phyloP scores from a whole-genome alignment of 768 basidiomycete species.

The Mycena albidolilacea region DNA sequence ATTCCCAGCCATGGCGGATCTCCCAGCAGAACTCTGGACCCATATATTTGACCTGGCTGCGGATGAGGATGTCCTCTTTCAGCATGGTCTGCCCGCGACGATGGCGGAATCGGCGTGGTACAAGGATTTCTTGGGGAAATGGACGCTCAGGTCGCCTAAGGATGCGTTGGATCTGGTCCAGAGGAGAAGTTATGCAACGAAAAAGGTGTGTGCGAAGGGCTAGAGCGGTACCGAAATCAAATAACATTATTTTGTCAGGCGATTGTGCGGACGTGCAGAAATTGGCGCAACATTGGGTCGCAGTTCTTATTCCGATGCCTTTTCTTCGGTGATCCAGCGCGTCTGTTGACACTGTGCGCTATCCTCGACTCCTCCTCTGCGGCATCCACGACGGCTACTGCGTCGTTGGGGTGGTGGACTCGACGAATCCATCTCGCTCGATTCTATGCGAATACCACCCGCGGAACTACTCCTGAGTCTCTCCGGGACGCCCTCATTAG shows the following conservation, averaged over 20 bases:
- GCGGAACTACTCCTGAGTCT: slow-evolving; percentile 60
- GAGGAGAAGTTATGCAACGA: slow-evolving; percentile 72
- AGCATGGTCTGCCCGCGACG: slow-evolving; percentile 70
- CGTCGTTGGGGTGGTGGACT: slow-evolving; percentile 79
- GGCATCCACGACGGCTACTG: slow-evolving; percentile 52
- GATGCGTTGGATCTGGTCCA: slow-evolving; percentile 73
- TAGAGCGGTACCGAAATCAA: neutral
- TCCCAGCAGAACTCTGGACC: slow-evolving; percentile 81
- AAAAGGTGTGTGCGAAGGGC: slow-evolving; percentile 64
- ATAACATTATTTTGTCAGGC: slow-evolving; percentile 56
- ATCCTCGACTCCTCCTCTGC: slow-evolving; percentile 63
- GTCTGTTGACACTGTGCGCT: slow-evolving; percentile 66
- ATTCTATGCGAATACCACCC: slow-evolving; percentile 56
- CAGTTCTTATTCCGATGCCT: slow-evolving; percentile 80
- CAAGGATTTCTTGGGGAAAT: slow-evolving; percentile 62
- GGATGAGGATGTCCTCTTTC: slow-evolving; percentile 79
- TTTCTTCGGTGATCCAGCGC: slow-evolving; percentile 74
- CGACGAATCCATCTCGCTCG: slow-evolving; percentile 79
- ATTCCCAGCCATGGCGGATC: slow-evolving; percentile 42
- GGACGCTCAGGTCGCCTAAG: slow-evolving; percentile 73
- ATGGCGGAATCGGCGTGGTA: slow-evolving; percentile 80
- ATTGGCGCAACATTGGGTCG: slow-evolving; percentile 72
- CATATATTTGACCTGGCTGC: slow-evolving; percentile 80
- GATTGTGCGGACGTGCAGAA: slow-evolving; percentile 76
- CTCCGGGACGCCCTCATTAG: slow-evolving; percentile 69